Percentiles rank a stretch among this genome's conserved stretches.
These are phyloP conservation scores for Plantago coronopus DNA, from an alignment of 305 asterid species.

Conservation along the genomic window DNA sequence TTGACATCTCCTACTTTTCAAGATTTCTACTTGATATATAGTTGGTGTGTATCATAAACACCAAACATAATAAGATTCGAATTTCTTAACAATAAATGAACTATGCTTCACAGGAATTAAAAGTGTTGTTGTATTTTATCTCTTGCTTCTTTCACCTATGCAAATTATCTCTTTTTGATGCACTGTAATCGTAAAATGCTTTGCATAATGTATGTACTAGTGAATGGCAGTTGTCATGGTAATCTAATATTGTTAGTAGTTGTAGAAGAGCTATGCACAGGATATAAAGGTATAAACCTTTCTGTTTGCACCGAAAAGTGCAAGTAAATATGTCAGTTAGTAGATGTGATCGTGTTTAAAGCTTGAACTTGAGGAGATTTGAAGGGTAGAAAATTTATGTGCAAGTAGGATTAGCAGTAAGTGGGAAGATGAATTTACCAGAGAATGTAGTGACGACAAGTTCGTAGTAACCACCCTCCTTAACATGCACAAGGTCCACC, in stretches of 20 bases:
- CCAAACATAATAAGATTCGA: too few relatives aligned
- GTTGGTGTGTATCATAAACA: too few relatives aligned
- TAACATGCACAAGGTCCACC: constrained; percentile 59
- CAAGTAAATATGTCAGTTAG: background rate
- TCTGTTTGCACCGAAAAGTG: background rate
- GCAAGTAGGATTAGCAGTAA: background rate
- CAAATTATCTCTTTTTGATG: background rate
- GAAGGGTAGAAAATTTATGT: background rate
- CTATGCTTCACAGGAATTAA: background rate
- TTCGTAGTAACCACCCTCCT: constrained; percentile 55
- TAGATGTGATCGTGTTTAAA: background rate
- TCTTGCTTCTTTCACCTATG: background rate
- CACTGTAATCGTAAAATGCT: background rate
- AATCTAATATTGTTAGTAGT: background rate
- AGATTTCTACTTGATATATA: too few relatives aligned
- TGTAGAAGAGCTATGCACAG: background rate
- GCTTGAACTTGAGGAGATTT: background rate
- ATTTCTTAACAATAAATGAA: too few relatives aligned
- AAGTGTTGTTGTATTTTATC: background rate
- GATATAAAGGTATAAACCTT: background rate
- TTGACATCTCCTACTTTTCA: background rate
- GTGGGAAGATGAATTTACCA: constrained; percentile 30
- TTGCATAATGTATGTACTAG: background rate
- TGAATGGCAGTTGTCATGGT: background rate
- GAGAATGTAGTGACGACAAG: constrained; percentile 73